A percentile compares a stretch with the other conserved stretches of the same genome.
phyloP scores from a whole-genome alignment of 768 basidiomycete genomes.

The Lentinula boryana region DNA sequence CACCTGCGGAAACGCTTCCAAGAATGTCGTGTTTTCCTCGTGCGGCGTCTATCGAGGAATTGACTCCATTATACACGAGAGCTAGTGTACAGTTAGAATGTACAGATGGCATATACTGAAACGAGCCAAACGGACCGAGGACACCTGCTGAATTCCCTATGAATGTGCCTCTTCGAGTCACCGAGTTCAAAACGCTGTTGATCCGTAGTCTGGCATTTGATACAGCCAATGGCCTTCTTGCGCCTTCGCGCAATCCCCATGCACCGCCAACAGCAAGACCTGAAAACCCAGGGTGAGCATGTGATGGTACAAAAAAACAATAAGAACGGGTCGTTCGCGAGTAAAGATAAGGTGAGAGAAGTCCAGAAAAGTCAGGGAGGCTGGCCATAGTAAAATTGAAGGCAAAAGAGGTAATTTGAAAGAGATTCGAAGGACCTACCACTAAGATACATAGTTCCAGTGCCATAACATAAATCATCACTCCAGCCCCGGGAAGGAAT shows the following conservation, averaged over 20 bases:
- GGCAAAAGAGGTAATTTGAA: slow-evolving; percentile 55
- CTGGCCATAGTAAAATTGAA: slow-evolving; percentile 25
- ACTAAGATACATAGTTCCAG: slow-evolving; percentile 96
- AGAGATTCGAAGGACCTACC: slow-evolving; percentile 66
- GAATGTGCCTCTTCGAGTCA: slow-evolving; percentile 95
- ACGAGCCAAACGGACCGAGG: slow-evolving; percentile 63
- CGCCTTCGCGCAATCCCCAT: slow-evolving; percentile 96
- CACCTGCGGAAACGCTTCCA: slow-evolving; percentile 92
- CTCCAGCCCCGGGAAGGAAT: slow-evolving; percentile 96
- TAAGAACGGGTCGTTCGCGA: slow-evolving; percentile 53
- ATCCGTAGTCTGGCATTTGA: slow-evolving; percentile 85
- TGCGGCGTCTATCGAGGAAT: slow-evolving; percentile 85
- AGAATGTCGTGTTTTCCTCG: slow-evolving; percentile 89
- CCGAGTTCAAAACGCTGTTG: slow-evolving; percentile 94
- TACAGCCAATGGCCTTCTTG: slow-evolving; percentile 79
- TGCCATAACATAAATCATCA: slow-evolving; percentile 99
- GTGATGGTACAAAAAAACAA: slow-evolving; percentile 75
- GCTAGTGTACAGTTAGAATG: slow-evolving; percentile 51
- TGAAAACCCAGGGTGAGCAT: slow-evolving; percentile 65
- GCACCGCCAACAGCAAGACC: slow-evolving; percentile 92
- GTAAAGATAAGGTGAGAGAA: slow-evolving; percentile 67
- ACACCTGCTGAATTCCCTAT: slow-evolving; percentile 98
- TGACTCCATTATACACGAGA: slow-evolving; percentile 92
- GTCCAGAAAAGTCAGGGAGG: slow-evolving; percentile 41
- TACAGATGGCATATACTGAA: slow-evolving; percentile 26